Percentiles rank a stretch among this genome's conserved stretches.
phyloP scores from a whole-genome alignment of 495 filamentous ascomycete species.

The Aspergillus mulundensis region DNA sequence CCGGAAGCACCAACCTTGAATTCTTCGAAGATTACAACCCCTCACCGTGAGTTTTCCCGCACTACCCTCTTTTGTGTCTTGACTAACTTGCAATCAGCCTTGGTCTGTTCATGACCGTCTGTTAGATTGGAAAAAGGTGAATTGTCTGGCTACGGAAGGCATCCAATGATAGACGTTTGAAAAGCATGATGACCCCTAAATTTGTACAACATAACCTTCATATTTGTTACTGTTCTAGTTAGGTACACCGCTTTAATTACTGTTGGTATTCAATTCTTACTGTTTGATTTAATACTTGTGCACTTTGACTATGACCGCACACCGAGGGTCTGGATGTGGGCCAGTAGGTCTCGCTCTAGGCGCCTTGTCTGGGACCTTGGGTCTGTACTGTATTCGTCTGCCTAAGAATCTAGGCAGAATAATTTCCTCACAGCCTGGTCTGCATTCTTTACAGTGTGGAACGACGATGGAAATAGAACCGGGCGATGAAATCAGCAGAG shows the following conservation, averaged over 20 bases:
- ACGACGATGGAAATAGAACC: background rate
- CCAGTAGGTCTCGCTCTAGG: background rate
- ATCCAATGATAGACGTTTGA: background rate
- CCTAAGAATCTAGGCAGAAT: conserved; percentile 2
- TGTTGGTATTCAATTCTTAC: background rate
- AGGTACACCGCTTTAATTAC: background rate
- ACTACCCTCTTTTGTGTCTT: background rate
- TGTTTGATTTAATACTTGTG: background rate
- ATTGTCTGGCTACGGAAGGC: background rate
- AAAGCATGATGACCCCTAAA: background rate
- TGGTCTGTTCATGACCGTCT: conserved; percentile 59
- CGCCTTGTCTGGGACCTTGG: background rate
- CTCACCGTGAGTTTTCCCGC: conserved; percentile 39
- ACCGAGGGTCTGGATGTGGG: background rate
- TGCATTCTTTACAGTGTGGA: background rate
- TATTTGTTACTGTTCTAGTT: background rate
- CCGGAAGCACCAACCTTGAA: conserved; percentile 50
- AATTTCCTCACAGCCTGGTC: background rate
- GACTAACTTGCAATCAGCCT: conserved; percentile 37
- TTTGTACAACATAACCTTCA: background rate
- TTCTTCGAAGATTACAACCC: conserved; percentile 63
- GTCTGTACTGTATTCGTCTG: background rate
- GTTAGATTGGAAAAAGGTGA: conserved; percentile 33
- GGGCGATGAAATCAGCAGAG: background rate
- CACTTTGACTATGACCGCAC: background rate